Base-by-base conservation (phyloP, 345 rosid genomes). In the Eutrema yunnanense region DNA sequence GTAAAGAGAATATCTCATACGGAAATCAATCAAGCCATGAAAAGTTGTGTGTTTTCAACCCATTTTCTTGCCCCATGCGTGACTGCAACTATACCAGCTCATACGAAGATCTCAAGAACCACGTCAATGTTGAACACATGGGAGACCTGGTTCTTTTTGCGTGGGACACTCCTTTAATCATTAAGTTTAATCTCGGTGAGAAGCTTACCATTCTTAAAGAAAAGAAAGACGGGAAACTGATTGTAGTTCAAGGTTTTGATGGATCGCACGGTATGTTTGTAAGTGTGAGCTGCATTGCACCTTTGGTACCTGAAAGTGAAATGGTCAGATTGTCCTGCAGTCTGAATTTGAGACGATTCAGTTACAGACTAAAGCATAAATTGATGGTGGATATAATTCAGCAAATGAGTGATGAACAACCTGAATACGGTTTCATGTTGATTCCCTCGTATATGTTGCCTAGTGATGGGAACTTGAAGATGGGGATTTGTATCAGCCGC, bases 11-110 rank as follows among this genome's bases (percentile, higher is more conserved):
- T 7, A 19, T 71, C 40, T 49, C 62, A 29, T 85, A 62, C 40
- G 42, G 42, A 42, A 49, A 73, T 63, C 76, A 58, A 37, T 69
- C 27, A 38, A 74, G 48, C 48, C 88, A 87, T 6, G 86, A 82
- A 70, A 80, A 78, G 43, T 27, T 27, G 6, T 85, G 90, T 52
- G 9, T 6, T 22, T 72, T 58, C 57, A 26, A 52, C 2, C 83
- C 87, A 1, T 78, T 81, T 67, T 64, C 82, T 0, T 89, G 92
- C 81, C 90, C 92, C 12, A 2, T 84, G 10, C 9, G 33, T 30
- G 51, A 8, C 37, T 87, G 90, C 74, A 51, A 48, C 78, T 84
- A 73, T 16, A 6, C 62, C 9, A 82, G 82, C n/a, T 79, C 87
- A 14, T 62, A 58, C 5, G 65, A 71, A 42, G 73, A 80, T 42